Evolutionary conservation across 2,329 filamentous ascomycete genomes (phyloP).

Genomic region (Teratosphaeria epicoccoides): DNA sequence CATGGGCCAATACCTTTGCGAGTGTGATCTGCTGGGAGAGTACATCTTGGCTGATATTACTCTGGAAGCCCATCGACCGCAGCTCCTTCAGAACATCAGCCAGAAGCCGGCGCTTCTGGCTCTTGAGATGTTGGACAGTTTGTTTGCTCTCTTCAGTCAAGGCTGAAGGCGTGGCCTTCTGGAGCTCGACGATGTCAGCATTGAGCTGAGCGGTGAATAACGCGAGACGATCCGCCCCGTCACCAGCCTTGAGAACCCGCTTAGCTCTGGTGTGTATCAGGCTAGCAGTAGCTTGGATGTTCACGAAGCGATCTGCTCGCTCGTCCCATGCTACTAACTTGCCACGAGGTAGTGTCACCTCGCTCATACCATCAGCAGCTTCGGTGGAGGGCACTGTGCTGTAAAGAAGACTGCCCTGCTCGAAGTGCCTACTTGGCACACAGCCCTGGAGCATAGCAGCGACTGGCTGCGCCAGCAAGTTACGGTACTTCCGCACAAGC

Average conservation of each 20-base stretch:
- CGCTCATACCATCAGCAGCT: not conserved
- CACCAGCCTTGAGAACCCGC: not conserved
- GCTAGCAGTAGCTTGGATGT: conserved; percentile 43
- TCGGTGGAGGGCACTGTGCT: not conserved
- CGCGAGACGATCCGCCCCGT: conserved; percentile 41
- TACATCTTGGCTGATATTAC: conserved; percentile 65
- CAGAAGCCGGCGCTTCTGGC: conserved; percentile 78
- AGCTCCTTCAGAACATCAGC: conserved; percentile 76
- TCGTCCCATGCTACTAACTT: conserved; percentile 21
- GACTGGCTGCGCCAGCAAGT: conserved; percentile 65
- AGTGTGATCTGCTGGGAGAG: conserved; percentile 64
- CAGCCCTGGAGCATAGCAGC: conserved; percentile 41
- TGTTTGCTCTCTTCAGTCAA: conserved; percentile 81
- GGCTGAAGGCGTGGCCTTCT: conserved; percentile 66
- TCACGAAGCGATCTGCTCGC: conserved; percentile 56
- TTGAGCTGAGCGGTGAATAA: conserved; percentile 60
- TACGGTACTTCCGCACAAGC: conserved; percentile 80
- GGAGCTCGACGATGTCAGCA: conserved; percentile 59
- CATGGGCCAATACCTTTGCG: conserved; percentile 55
- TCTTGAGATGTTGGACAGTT: conserved; percentile 77
- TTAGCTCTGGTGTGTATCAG: not conserved
- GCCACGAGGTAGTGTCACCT: not conserved
- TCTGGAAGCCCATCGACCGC: conserved; percentile 78
- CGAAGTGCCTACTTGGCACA: conserved; percentile 1
- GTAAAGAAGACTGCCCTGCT: not conserved